Evolutionary conservation across 192 early-diverging fungal genomes (phyloP).

Genomic region (Lobulomyces angularis): DNA sequence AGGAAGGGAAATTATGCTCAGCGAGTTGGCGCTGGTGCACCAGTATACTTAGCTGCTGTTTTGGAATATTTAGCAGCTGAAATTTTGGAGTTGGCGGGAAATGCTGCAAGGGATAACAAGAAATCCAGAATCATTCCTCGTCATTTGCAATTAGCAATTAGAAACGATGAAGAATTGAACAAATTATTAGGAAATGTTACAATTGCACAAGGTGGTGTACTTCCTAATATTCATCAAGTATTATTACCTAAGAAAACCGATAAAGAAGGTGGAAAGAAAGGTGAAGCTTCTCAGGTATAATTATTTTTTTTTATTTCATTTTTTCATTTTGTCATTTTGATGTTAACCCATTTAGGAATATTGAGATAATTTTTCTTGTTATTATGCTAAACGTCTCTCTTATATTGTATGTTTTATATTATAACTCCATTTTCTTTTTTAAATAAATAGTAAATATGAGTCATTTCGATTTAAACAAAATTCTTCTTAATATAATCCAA

Average conservation of each 20-base stretch:
- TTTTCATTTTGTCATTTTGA: too few species aligned
- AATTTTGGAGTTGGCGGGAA: constrained; percentile 71
- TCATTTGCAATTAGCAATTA: constrained; percentile 68
- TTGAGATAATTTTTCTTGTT: too few species aligned
- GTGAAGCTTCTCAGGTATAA: too few species aligned
- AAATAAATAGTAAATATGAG: too few species aligned
- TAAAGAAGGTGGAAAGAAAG: constrained; percentile 35
- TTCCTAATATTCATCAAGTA: constrained; percentile 67
- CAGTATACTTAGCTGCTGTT: constrained; percentile 69
- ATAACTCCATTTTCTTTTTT: too few species aligned
- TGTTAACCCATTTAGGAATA: too few species aligned
- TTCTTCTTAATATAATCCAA: too few species aligned
- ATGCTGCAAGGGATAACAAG: constrained; percentile 73
- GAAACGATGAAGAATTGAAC: constrained; percentile 71
- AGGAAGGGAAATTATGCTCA: constrained; percentile 63
- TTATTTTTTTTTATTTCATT: too few species aligned
- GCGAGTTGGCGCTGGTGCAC: constrained; percentile 60
- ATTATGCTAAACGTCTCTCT: too few species aligned
- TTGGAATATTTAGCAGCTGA: constrained; percentile 71
- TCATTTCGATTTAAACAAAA: too few species aligned
- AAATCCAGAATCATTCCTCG: constrained; percentile 74
- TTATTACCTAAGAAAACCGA: constrained; percentile 63
- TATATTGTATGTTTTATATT: too few species aligned
- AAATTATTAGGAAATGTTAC: constrained; percentile 57
- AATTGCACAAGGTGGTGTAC: constrained; percentile 64